phyloP scores from a whole-genome alignment of 2,329 filamentous ascomycete genomes.

The Diplodia seriata region DNA sequence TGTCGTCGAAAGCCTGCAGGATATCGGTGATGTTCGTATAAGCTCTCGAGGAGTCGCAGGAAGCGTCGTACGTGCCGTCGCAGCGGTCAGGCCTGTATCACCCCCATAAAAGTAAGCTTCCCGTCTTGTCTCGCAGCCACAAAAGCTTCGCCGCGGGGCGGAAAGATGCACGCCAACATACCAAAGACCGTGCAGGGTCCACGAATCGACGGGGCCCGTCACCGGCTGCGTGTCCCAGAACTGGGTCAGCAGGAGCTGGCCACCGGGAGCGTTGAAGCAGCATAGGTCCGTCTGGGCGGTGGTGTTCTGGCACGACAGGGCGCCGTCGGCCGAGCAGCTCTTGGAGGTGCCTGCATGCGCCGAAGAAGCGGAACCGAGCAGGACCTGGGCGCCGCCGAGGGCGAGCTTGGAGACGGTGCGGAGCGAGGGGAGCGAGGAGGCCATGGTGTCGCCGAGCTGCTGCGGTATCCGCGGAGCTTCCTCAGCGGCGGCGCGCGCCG shows the following conservation, averaged over 20 bases:
- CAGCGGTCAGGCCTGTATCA: slow-evolving; percentile 60
- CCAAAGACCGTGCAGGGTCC: slow-evolving; percentile 77
- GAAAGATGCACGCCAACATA: slow-evolving; percentile 39
- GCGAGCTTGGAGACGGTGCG: slow-evolving; percentile 48
- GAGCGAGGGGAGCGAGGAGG: slow-evolving; percentile 46
- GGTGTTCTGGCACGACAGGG: slow-evolving; percentile 69
- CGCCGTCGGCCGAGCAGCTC: slow-evolving; percentile 47
- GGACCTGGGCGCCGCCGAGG: slow-evolving; percentile 44
- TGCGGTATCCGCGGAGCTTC: slow-evolving; percentile 11
- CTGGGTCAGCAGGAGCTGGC: slow-evolving; percentile 74
- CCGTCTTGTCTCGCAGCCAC: neutral
- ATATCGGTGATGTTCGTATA: slow-evolving; percentile 72
- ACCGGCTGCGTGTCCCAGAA: slow-evolving; percentile 76
- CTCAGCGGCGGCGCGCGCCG: slow-evolving; percentile 23
- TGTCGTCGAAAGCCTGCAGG: slow-evolving; percentile 61
- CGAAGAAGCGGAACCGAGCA: slow-evolving; percentile 41
- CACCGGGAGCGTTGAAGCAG: slow-evolving; percentile 76
- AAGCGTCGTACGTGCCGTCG: slow-evolving; percentile 71
- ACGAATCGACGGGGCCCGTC: slow-evolving; percentile 58
- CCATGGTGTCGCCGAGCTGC: slow-evolving; percentile 34
- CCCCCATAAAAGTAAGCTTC: slow-evolving; percentile 11
- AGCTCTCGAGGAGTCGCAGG: slow-evolving; percentile 66
- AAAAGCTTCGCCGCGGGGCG: neutral
- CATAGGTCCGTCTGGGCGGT: slow-evolving; percentile 69
- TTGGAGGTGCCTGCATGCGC: slow-evolving; percentile 41